Evolutionary conservation across 1,139 yeast genomes (phyloP), one percentile per base, ranked within the genome.

Genomic region (Lodderomyces parapsilosis): DNA sequence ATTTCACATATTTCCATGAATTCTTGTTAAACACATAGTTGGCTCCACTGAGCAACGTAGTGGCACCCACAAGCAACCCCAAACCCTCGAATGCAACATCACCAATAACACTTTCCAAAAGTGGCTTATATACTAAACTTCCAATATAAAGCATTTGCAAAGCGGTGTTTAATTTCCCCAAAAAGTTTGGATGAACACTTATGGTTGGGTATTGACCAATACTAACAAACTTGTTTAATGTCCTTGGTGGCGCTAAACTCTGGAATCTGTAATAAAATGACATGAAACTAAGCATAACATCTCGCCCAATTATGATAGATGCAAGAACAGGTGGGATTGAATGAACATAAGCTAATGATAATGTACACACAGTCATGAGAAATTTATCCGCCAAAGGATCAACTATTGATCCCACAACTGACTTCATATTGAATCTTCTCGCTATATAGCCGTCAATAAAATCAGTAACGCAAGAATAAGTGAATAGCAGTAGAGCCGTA

Each of bases 331-430:
- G 44, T 0, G 90, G 94, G 59, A 87, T 80, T 15, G 81, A 80
- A 3, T 86, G 81, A 0, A 83, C 74, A 30, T 81, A 78, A 0
- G 94, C 82, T 46, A 93, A 67, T 42, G 96, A 81, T 0, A 83
- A 71, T 0, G 98, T 90, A 43, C 96, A 81, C 0, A 87, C 80
- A 36, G 94, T 78, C 96, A 94, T 89, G 38, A 94, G 70, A 19
- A 87, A 70, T 62, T 94, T 94, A 59, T 94, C 99, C 0, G 99
- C 99, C 69, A 90, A 75, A 0, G 99, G 99, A 57, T 94, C 99
- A 35, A 94, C 70, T 17, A 94, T 84, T 0, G 96, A 86, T 0
- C 99, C 99, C 4, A 91, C 78, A 2, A 87, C 83, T 0, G 96
- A 83, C 55, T 81, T 80, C 76, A 86, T 71, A 44, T 89, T 82